Evolutionary conservation across 768 basidiomycete species (phyloP), one percentile per base, ranked within the genome.

Genomic region (Lentinula guzmanii): DNA sequence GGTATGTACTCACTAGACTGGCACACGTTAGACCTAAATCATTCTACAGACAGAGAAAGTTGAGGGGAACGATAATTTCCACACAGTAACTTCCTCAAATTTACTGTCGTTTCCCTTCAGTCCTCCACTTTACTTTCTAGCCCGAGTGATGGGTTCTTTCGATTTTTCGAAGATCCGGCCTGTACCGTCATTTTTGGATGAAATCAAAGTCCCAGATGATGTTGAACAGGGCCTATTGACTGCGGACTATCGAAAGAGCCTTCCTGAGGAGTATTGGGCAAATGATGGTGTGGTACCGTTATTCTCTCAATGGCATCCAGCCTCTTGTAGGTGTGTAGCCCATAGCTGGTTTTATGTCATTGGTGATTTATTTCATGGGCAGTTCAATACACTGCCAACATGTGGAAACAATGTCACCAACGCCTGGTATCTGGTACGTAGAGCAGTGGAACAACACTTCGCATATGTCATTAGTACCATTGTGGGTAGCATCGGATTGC

Each of bases 221-320:
- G 34, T 60, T 9, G 59, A 51, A 10, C 52, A 57, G 21, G 41
- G 21, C 7, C 18, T 52, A 21, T 48, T 51, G 13, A 18, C 43
- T 18, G 18, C 15, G 15, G 51, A 31, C 37, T 35, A 13, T 34
- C 34, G 31, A 16, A 52, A 31, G 31, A 52, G 5, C n/a, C 65
- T 72, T 15, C 68, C 71, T 3, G 70, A 74, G 50, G 70, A 74
- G 57, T 71, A 74, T 59, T 70, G 72, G 66, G 75, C 73, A 0
- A 83, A 81, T 64, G 82, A 82, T 62, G 80, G 82, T 8, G 71
- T 82, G 6, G 80, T 81, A 4, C 80, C 81, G 7, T 13, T 78
- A 15, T 80, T 82, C 65, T 81, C 80, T 6, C 81, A 81, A 60
- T 82, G 76, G 75, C 82, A 82, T 70, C 79, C 82, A 13, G 68